These are phyloP conservation scores for Citrus inodora DNA, from an alignment of 345 rosid genomes.

Conservation along the genomic window DNA sequence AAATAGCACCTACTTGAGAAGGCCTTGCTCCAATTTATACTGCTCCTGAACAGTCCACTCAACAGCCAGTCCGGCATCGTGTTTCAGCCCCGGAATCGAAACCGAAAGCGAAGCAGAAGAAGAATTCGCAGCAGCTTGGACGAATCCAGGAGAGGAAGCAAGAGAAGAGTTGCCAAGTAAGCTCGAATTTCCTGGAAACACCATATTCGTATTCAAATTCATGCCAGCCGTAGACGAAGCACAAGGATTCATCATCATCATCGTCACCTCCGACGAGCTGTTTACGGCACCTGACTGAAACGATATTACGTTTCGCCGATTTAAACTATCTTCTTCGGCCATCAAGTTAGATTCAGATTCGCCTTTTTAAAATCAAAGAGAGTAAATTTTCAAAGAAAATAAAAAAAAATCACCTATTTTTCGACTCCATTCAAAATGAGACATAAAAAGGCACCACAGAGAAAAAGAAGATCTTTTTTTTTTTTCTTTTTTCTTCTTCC, in stretches of 20 bases:
- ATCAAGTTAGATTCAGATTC: not conserved
- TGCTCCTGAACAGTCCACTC: constrained; percentile 89
- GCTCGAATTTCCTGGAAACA: constrained; percentile 37
- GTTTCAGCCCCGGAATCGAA: constrained; percentile 49
- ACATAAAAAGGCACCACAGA: not conserved
- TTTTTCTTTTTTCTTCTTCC: too few species aligned
- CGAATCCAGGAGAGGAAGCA: constrained; percentile 6
- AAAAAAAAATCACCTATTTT: not conserved
- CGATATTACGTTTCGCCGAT: not conserved
- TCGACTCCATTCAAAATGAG: not conserved
- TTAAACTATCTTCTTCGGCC: not conserved
- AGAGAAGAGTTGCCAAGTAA: constrained; percentile 28
- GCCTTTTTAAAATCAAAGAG: not conserved
- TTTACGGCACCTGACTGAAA: not conserved
- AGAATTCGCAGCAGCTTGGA: constrained; percentile 27
- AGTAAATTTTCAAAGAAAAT: too few species aligned
- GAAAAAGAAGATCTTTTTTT: too few species aligned
- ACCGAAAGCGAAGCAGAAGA: constrained; percentile 48
- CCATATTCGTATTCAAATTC: not conserved
- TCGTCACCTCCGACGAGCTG: constrained; percentile 41
- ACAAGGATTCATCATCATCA: not conserved
- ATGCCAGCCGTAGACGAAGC: constrained; percentile 18
- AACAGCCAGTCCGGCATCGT: constrained; percentile 56
- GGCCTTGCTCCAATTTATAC: constrained; percentile 63
- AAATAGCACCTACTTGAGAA: constrained; percentile 46